A percentile compares a stretch with the other conserved stretches of the same genome.
phyloP scores from a whole-genome alignment of 139 green algal species.

The Picochlorum sp. region DNA sequence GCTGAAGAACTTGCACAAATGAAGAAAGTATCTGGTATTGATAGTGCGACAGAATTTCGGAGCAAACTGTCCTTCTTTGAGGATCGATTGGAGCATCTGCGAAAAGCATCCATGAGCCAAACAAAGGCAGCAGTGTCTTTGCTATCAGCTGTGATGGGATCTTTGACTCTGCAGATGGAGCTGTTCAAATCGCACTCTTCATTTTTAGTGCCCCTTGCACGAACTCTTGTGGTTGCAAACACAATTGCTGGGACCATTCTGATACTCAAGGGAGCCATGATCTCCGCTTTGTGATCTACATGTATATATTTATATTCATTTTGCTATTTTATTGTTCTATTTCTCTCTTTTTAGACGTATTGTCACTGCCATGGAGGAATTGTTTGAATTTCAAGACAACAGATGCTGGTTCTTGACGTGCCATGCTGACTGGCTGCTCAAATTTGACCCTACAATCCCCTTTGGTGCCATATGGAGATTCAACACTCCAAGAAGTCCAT shows the following conservation, averaged over 20 bases:
- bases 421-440: too few relatives aligned
- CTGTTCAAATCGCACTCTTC: slow-evolving; percentile 11
- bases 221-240: background rate
- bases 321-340: too few relatives aligned
- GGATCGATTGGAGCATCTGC: too few relatives aligned
- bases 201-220: slow-evolving; percentile 7
- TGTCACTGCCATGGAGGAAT: too few relatives aligned
- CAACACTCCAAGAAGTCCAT: slow-evolving; percentile 21
- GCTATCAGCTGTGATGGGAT: background rate
- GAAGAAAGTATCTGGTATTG: background rate
- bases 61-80: too few relatives aligned
- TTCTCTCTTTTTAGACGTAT: too few relatives aligned
- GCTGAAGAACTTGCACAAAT: background rate
- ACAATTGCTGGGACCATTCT: background rate
- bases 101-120: too few relatives aligned
- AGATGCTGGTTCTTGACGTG: too few relatives aligned
- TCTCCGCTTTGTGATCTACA: too few relatives aligned
- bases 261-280: background rate
- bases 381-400: too few relatives aligned
- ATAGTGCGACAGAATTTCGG: background rate
- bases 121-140: too few relatives aligned
- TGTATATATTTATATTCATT: too few relatives aligned
- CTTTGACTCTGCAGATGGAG: slow-evolving; percentile 1
- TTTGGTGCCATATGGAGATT: slow-evolving; percentile 71
- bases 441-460: slow-evolving; percentile 36